Percentiles rank a stretch among this genome's conserved stretches.
Conservation (phyloP, 2,329 filamentous ascomycete genomes). For the Plenodomus tracheiphilus region DNA sequence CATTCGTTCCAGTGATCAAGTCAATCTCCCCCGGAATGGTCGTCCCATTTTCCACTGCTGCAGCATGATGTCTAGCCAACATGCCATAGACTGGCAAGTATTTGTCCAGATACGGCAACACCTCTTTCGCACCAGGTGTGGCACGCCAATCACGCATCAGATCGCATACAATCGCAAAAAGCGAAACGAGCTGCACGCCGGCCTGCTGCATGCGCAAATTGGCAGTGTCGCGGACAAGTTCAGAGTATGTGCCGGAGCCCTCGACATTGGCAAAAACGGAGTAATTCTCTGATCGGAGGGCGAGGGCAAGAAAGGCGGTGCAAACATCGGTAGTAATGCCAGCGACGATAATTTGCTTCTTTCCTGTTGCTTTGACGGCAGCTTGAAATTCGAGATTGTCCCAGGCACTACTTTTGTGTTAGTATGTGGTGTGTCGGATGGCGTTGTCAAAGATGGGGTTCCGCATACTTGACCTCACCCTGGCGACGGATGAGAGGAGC, state of each 20-base stretch:
- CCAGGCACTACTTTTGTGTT: constrained; percentile 59
- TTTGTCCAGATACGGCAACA: constrained; percentile 67
- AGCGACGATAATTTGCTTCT: constrained; percentile 71
- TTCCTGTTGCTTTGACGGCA: constrained; percentile 66
- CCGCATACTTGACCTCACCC: constrained; percentile 65
- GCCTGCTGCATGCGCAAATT: constrained; percentile 69
- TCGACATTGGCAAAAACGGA: constrained; percentile 74
- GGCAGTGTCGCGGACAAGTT: constrained; percentile 63
- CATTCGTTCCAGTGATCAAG: constrained; percentile 25
- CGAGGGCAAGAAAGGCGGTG: constrained; percentile 74
- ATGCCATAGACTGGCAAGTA: constrained; percentile 68
- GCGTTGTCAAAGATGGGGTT: background rate
- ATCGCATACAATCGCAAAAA: constrained; percentile 68
- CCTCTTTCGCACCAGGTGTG: constrained; percentile 54
- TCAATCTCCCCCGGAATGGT: constrained; percentile 59
- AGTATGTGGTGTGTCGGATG: constrained; percentile 1
- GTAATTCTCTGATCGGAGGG: constrained; percentile 70
- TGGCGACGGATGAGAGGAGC: constrained; percentile 68
- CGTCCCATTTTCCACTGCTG: constrained; percentile 63
- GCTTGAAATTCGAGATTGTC: constrained; percentile 70
- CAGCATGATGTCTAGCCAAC: constrained; percentile 64
- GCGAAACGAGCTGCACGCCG: constrained; percentile 65
- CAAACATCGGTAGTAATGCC: constrained; percentile 78
- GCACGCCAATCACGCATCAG: constrained; percentile 72
- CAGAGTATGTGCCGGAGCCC: constrained; percentile 67